Evolutionary conservation across 2,329 filamentous ascomycete genomes (phyloP).

Genomic region (Cladorrhinum sp.): DNA sequence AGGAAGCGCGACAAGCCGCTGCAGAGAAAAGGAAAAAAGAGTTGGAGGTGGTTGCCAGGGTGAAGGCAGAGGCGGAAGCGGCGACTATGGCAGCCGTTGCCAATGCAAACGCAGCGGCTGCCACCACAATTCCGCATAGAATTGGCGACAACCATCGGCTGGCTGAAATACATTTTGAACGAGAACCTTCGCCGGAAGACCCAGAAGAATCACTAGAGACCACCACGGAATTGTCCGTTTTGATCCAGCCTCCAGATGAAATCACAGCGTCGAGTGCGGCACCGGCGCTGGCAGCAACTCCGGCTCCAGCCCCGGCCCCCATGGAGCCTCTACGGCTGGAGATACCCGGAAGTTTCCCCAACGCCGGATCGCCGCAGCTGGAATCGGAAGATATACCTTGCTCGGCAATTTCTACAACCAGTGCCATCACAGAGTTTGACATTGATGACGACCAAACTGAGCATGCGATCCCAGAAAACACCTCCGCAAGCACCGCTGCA

Average conservation of each 20-base stretch:
- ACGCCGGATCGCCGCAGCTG: conserved; percentile 34
- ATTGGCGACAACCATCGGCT: conserved; percentile 2
- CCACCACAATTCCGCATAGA: conserved; percentile 8
- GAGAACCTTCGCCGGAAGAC: background rate
- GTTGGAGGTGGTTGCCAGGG: conserved; percentile 44
- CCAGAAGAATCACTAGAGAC: background rate
- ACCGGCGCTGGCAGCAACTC: background rate
- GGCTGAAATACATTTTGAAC: conserved; percentile 6
- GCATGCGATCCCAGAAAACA: conserved; percentile 38
- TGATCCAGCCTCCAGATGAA: background rate
- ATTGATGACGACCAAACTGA: conserved; percentile 69
- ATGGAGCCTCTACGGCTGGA: conserved; percentile 64
- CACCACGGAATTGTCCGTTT: background rate
- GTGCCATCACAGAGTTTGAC: conserved; percentile 69
- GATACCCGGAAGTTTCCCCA: conserved; percentile 61
- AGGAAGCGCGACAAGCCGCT: conserved; percentile 51
- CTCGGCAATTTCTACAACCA: conserved; percentile 58
- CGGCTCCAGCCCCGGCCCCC: conserved; percentile 2
- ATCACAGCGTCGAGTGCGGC: background rate
- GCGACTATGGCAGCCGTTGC: conserved; percentile 32
- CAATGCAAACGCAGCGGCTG: conserved; percentile 16
- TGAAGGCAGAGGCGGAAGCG: conserved; percentile 40
- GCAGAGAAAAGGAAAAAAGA: conserved; percentile 53
- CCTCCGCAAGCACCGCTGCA: conserved; percentile 26
- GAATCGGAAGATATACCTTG: conserved; percentile 48